phyloP scores from a whole-genome alignment of 2,329 filamentous ascomycete species.

The Annulohypoxylon truncatum region DNA sequence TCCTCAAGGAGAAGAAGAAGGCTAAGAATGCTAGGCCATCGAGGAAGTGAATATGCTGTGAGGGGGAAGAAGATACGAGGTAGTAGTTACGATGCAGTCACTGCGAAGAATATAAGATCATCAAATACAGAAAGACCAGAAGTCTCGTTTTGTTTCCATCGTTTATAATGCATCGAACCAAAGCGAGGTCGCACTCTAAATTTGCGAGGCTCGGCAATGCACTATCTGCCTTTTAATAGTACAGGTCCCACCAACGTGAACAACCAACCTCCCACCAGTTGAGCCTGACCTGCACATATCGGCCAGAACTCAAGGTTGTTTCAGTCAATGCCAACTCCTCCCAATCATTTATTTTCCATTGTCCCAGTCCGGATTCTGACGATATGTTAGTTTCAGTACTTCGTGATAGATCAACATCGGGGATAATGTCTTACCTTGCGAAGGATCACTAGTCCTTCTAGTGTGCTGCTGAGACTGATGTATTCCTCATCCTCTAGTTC shows the following conservation, averaged over 20 bases:
- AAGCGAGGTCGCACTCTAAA: conserved; percentile 24
- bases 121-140: background rate
- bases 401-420: background rate
- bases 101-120: conserved; percentile 10
- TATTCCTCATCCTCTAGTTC: conserved; percentile 99
- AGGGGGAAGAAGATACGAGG: background rate
- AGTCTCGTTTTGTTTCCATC: conserved; percentile 26
- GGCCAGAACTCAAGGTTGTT: background rate
- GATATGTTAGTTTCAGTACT: conserved; percentile 17
- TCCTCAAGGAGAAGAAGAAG: conserved; percentile 77
- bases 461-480: conserved; percentile 86
- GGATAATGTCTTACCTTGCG: conserved; percentile 78
- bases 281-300: conserved; percentile 1
- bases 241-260: conserved; percentile 35
- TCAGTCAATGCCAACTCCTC: background rate
- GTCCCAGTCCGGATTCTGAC: conserved; percentile 67
- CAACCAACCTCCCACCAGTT: background rate
- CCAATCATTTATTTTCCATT: conserved; percentile 56
- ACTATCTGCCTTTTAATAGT: conserved; percentile 43
- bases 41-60: conserved; percentile 62
- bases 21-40: conserved; percentile 90
- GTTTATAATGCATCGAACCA: conserved; percentile 30
- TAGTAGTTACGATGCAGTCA: conserved; percentile 1
- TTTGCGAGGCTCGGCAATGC: conserved; percentile 21
- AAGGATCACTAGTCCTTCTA: conserved; percentile 95